These are phyloP conservation scores for Anisodus acutangulus DNA, from an alignment of 257 asterid species.

Conservation along the genomic window DNA sequence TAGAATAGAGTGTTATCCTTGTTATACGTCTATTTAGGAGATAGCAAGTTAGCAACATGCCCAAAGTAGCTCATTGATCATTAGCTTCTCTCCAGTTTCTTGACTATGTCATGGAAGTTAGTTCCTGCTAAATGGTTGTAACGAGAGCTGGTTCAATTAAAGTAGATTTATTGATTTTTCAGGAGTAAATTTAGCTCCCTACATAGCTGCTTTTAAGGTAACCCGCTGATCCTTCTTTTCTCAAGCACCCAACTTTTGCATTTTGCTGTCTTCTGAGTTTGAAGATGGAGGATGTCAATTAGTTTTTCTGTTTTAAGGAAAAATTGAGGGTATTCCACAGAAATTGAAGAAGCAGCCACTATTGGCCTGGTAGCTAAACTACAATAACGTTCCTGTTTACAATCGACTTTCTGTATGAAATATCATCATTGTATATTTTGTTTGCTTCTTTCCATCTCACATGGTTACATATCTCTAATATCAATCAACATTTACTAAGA, in stretches of 20 bases:
- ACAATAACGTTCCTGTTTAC: background rate
- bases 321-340: background rate
- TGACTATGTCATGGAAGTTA: background rate
- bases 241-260: background rate
- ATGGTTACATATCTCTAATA: background rate
- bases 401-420: background rate
- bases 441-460: constrained; percentile 2
- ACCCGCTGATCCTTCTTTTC: background rate
- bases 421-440: constrained; percentile 10
- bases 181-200: background rate
- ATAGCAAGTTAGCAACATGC: background rate
- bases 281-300: background rate
- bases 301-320: background rate
- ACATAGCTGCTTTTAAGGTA: too few relatives aligned
- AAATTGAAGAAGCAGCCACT: background rate
- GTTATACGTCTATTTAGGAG: background rate
- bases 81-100: background rate
- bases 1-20: constrained; percentile 21
- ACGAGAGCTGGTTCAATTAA: background rate
- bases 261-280: background rate
- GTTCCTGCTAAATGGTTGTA: background rate
- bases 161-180: background rate
- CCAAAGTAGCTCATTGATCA: background rate
- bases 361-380: background rate
- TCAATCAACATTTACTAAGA: background rate